phyloP scores from a whole-genome alignment of 441 rosid genomes.

The Eutrema salsugineum region DNA sequence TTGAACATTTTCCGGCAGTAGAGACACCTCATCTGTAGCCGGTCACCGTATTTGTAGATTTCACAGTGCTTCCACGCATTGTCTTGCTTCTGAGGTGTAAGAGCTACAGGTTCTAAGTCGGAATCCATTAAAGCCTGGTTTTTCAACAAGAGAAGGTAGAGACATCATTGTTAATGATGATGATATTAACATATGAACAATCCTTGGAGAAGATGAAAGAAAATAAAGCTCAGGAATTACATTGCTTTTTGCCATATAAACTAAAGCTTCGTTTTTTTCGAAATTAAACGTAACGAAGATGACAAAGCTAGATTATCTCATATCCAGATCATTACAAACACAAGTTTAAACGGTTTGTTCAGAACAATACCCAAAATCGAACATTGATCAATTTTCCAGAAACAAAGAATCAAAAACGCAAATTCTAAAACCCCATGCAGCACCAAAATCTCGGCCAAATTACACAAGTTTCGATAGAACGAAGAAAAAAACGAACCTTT shows the following conservation, averaged over 20 bases:
- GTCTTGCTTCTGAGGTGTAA: conserved; percentile 68
- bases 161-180: conserved; percentile 4
- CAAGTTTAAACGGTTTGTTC: background rate
- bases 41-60: conserved; percentile 48
- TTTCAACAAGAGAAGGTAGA: background rate
- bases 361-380: background rate
- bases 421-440: conserved; percentile 23
- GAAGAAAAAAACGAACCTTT: background rate
- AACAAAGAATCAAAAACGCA: no score
- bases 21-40: conserved; percentile 59
- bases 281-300: background rate
- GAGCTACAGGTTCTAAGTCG: conserved; percentile 48
- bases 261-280: background rate
- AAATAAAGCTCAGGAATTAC: background rate
- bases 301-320: background rate
- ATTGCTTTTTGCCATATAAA: background rate
- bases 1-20: conserved; percentile 71
- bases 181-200: no score
- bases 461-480: background rate
- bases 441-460: background rate
- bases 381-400: no score
- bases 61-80: conserved; percentile 80
- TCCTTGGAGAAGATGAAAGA: background rate
- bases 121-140: no score
- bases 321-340: background rate